Conservation (phyloP, 2,329 filamentous ascomycete genomes). For the Fusarium papillatum region DNA sequence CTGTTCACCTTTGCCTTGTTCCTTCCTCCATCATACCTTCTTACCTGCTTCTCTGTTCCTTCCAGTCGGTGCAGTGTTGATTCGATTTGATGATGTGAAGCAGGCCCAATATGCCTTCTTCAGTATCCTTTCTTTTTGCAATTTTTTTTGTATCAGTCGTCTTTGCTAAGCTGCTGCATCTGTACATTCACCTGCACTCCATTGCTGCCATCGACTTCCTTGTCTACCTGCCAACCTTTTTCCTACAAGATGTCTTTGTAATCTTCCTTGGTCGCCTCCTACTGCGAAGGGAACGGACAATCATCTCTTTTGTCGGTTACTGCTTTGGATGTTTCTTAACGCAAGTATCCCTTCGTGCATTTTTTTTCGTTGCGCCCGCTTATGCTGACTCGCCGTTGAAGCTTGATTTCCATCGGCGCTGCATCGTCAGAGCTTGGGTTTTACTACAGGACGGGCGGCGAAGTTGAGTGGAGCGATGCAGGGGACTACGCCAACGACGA, state of each 20-base stretch:
- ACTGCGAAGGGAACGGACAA: slow-evolving; percentile 39
- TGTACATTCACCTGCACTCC: slow-evolving; percentile 42
- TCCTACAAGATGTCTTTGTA: slow-evolving; percentile 42
- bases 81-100: slow-evolving; percentile 32
- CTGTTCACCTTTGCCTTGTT: slow-evolving; percentile 13
- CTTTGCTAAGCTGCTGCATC: slow-evolving; percentile 44
- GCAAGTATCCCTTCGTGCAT: slow-evolving; percentile 24
- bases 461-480: slow-evolving; percentile 48
- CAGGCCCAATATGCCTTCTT: slow-evolving; percentile 39
- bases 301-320: slow-evolving; percentile 36
- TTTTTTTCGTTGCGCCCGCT: not conserved
- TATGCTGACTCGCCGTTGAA: slow-evolving; percentile 27
- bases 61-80: not conserved
- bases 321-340: slow-evolving; percentile 38
- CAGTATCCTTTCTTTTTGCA: slow-evolving; percentile 44
- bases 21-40: slow-evolving; percentile 12
- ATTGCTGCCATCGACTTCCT: slow-evolving; percentile 43
- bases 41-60: not conserved
- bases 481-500: slow-evolving; percentile 45
- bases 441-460: slow-evolving; percentile 47
- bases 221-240: slow-evolving; percentile 46
- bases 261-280: slow-evolving; percentile 40
- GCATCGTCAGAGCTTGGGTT: slow-evolving; percentile 49
- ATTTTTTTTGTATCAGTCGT: slow-evolving; percentile 44
- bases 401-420: slow-evolving; percentile 43